A percentile compares a stretch with the other conserved stretches of the same genome.
phyloP scores from a whole-genome alignment of 2,329 filamentous ascomycete species.

The Xylaria sp. region DNA sequence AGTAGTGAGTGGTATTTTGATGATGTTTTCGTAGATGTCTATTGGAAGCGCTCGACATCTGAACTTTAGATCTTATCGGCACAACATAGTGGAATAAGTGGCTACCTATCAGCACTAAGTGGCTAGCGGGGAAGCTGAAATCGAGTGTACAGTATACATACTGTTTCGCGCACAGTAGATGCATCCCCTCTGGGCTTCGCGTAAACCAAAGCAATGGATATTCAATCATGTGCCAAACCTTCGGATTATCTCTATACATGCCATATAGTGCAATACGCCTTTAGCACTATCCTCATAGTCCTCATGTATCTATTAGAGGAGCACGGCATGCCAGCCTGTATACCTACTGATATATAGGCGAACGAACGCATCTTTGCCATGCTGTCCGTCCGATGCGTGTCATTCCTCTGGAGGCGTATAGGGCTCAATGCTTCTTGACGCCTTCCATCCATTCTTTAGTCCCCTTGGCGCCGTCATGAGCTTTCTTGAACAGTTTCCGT shows the following conservation, averaged over 20 bases:
- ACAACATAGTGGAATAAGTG: not conserved
- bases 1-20: not conserved
- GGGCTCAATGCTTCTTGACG: slow-evolving; percentile 57
- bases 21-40: not conserved
- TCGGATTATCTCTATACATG: no score
- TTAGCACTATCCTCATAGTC: no score
- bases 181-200: no score
- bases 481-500: slow-evolving; percentile 76
- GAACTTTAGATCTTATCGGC: not conserved
- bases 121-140: no score
- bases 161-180: not conserved
- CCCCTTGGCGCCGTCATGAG: slow-evolving; percentile 78
- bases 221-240: no score
- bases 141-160: not conserved
- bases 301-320: no score
- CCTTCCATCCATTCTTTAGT: slow-evolving; percentile 77
- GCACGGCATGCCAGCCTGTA: not conserved
- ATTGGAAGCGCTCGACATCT: not conserved
- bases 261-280: no score
- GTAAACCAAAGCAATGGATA: no score
- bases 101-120: no score
- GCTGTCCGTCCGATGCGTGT: not conserved
- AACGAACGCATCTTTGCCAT: not conserved
- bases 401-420: not conserved
- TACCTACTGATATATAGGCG: not conserved